Conservation (phyloP, 192 early-diverging fungal genomes). For the Backusella australiensis region DNA sequence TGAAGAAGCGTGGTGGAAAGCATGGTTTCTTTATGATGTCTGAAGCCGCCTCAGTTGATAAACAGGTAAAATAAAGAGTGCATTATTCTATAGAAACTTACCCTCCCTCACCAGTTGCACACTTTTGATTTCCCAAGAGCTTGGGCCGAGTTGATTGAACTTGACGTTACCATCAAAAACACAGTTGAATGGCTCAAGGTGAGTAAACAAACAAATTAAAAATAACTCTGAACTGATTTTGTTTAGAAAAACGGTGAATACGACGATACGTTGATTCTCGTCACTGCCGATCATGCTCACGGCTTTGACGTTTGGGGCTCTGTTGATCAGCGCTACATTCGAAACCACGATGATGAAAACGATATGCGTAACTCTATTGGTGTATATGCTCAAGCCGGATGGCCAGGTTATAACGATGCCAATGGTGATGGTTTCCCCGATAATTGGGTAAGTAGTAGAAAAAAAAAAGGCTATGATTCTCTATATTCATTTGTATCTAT, state of each 20-base stretch:
- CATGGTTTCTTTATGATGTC: constrained; percentile 67
- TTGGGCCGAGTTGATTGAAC: constrained; percentile 61
- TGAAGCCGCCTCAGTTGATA: constrained; percentile 65
- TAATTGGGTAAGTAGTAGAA: constrained; percentile 26
- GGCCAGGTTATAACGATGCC: constrained; percentile 43
- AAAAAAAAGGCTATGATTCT: not conserved
- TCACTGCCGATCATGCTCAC: constrained; percentile 66
- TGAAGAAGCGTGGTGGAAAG: constrained; percentile 55
- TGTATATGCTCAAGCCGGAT: constrained; percentile 50
- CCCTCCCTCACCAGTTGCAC: constrained; percentile 36
- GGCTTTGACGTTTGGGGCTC: constrained; percentile 63
- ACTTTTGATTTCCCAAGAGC: constrained; percentile 61
- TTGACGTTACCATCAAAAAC: constrained; percentile 58
- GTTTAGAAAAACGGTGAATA: constrained; percentile 39
- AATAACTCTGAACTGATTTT: not conserved
- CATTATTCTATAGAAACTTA: too few species aligned
- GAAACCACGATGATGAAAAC: constrained; percentile 33
- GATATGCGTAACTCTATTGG: constrained; percentile 47
- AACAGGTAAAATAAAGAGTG: constrained; percentile 28
- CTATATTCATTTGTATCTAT: not conserved
- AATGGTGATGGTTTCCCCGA: constrained; percentile 52
- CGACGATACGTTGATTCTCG: constrained; percentile 57
- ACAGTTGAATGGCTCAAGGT: constrained; percentile 50
- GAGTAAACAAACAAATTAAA: not conserved
- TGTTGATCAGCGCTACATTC: constrained; percentile 58